phyloP scores from a whole-genome alignment of 2,329 filamentous ascomycete species.

The Leptographium flavum region DNA sequence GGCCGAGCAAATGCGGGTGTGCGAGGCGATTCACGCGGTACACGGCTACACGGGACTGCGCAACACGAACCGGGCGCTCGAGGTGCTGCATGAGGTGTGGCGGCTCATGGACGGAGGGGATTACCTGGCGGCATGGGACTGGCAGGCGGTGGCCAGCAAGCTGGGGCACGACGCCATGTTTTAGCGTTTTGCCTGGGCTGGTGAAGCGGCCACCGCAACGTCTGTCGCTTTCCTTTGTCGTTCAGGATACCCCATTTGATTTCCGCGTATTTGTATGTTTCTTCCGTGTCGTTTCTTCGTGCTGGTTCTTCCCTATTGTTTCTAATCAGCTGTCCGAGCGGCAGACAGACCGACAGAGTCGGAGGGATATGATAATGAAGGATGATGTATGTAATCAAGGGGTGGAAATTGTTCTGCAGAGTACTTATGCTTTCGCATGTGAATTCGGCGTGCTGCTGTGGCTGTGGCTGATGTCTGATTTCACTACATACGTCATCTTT shows the following conservation, averaged over 20 bases:
- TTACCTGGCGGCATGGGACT: constrained; percentile 48
- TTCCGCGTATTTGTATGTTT: neutral
- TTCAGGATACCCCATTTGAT: neutral
- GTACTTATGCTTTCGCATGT: too few species aligned
- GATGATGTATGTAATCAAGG: too few species aligned
- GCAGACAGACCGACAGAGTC: too few species aligned
- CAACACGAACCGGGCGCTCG: constrained; percentile 38
- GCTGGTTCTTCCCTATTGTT: neutral
- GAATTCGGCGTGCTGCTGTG: too few species aligned
- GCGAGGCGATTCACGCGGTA: constrained; percentile 33
- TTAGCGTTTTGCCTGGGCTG: neutral
- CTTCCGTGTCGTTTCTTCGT: neutral
- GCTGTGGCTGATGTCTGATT: too few species aligned
- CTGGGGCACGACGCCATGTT: constrained; percentile 37
- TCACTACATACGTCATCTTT: too few species aligned
- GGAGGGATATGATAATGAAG: too few species aligned
- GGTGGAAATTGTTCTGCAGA: too few species aligned
- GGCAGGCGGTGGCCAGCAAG: constrained; percentile 39
- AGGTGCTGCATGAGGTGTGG: constrained; percentile 46
- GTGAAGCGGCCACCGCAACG: neutral
- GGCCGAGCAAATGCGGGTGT: constrained; percentile 36
- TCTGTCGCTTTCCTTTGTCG: neutral
- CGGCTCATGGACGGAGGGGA: constrained; percentile 41
- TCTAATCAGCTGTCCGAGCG: neutral
- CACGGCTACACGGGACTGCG: constrained; percentile 45